Evolutionary conservation across 2,329 filamentous ascomycete species (phyloP), one percentile per base, ranked within the genome.

Genomic region (Hymenoscyphus fraxineus): DNA sequence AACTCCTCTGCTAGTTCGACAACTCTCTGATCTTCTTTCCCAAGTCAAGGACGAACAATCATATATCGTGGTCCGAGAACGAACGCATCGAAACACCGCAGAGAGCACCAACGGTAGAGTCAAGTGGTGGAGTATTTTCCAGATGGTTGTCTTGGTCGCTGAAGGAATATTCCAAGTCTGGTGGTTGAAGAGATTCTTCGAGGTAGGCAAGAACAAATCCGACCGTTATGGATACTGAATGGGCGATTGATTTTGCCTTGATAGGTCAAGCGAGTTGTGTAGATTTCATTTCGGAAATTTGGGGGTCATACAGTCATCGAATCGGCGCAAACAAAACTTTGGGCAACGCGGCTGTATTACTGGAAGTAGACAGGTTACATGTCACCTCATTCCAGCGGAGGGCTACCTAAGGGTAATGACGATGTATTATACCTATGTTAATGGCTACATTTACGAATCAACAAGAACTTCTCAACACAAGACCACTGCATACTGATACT

Each of bases 81-180:
- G 95, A 75, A 97, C 92, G 72, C 95, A 99, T 84, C 87, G 95
- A 77, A 99, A 99, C 82, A 99, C 95, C 10, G 95, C 95, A 69
- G 95, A 99, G 83, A 97, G 93, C 85, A 99, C 95, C 74, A 99
- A 99, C 79, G 86, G 88, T 72, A 86, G 95, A 71, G 95, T 99
- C 77, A 99, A 99, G 83, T 99, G 95, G 95, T 99, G 95, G 95
- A 97, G 95, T 79, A 85, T 98, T 73, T 98, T 98, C 79, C 93
- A 99, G 80, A 87, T 99, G 69, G 85, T 87, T 64, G 88, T 98
- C 60, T 85, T 99, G 68, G 83, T 96, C 70, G 93, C 90, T 73
- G 92, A 98, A 82, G 95, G 93, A 66, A 82, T 97, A 70, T 99
- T 99, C 83, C 95, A 99, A 82, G 94, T 99, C 70, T 99, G 95